These are phyloP conservation scores for Pichia phayaonensis DNA, from an alignment of 805 yeast species.

Conservation along the genomic window DNA sequence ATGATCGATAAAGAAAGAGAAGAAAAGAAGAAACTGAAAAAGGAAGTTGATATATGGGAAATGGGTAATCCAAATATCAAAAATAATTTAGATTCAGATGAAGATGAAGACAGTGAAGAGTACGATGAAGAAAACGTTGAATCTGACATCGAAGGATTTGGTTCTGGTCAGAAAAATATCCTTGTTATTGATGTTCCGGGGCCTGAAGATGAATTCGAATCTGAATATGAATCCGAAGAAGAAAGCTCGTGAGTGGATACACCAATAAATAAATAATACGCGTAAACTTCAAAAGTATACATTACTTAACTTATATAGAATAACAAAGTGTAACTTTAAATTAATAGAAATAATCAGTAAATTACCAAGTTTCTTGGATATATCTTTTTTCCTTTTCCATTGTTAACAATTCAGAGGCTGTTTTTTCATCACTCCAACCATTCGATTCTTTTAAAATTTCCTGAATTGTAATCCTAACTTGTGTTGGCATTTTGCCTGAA, in stretches of 20 bases:
- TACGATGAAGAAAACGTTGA: conserved; percentile 10
- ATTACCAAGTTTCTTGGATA: conserved; percentile 83
- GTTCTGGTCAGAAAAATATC: conserved; percentile 7
- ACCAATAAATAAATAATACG: neutral
- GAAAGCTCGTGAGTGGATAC: neutral
- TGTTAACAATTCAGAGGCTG: conserved; percentile 41
- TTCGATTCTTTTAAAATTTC: conserved; percentile 46
- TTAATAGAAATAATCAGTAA: neutral
- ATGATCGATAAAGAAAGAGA: conserved; percentile 58
- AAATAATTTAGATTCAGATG: conserved; percentile 19
- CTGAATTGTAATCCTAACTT: conserved; percentile 68
- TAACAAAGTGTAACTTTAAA: neutral
- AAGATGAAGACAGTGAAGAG: conserved; percentile 15
- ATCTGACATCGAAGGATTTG: neutral
- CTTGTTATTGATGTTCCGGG: conserved; percentile 12
- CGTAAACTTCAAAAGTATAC: conserved; percentile 1
- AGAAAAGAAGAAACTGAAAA: conserved; percentile 48
- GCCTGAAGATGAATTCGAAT: conserved; percentile 3
- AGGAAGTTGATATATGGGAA: conserved; percentile 62
- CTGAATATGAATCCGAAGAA: conserved; percentile 8
- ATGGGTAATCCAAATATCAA: conserved; percentile 68
- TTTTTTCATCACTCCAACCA: conserved; percentile 35
- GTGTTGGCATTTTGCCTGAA: conserved; percentile 86
- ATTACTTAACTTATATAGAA: neutral
- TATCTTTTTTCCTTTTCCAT: conserved; percentile 64